Conservation (phyloP, 257 asterid genomes). For the Capsicum pubescens region DNA sequence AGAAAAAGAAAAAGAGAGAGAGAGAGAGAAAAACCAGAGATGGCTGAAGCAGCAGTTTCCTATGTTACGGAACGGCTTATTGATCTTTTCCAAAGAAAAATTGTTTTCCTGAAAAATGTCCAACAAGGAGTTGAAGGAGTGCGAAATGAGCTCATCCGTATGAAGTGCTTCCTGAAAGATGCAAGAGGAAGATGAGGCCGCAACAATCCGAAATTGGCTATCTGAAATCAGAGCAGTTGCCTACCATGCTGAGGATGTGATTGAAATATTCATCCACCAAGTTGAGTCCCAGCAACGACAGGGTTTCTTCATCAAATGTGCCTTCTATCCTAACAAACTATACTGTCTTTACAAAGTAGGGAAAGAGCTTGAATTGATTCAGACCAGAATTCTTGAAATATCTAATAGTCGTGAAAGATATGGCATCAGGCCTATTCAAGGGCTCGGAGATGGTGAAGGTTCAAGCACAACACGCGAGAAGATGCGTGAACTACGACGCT, state of each 20-base stretch:
- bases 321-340: neutral
- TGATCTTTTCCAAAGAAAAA: conserved; percentile 14
- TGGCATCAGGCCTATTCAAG: conserved; percentile 23
- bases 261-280: conserved; percentile 28
- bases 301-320: neutral
- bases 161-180: conserved; percentile 34
- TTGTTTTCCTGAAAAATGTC: conserved; percentile 7
- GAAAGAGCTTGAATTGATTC: conserved; percentile 21
- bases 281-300: conserved; percentile 8
- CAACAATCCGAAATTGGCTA: conserved; percentile 31
- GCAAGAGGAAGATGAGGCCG: conserved; percentile 29
- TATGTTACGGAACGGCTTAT: conserved; percentile 24
- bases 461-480: neutral
- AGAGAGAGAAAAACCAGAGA: neutral
- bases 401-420: conserved; percentile 23
- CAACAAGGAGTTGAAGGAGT: conserved; percentile 11
- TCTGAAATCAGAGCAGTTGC: conserved; percentile 38
- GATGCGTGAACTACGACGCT: conserved; percentile 2
- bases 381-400: neutral
- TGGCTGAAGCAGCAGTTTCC: conserved; percentile 37
- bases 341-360: neutral
- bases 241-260: conserved; percentile 39
- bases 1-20: neutral
- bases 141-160: conserved; percentile 28
- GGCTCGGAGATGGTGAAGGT: neutral